These are phyloP conservation scores for Puya raimondii DNA, from an alignment of 176 grass and related monocot species.

Conservation along the genomic window DNA sequence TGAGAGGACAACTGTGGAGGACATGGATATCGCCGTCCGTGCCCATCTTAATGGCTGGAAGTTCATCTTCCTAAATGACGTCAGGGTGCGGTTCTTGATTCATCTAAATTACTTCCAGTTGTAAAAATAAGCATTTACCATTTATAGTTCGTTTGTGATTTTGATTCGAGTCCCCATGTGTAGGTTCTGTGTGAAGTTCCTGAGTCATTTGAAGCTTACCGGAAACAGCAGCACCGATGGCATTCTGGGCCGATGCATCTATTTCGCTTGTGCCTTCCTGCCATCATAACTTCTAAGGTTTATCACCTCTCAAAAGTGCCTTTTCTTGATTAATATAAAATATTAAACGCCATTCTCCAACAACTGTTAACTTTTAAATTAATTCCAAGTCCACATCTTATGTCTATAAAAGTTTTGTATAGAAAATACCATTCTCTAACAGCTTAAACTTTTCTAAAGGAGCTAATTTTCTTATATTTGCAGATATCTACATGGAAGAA, in stretches of 20 bases:
- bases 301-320: background rate
- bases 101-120: background rate
- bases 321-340: background rate
- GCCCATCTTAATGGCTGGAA: conserved; percentile 92
- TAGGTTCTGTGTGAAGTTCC: conserved; percentile 87
- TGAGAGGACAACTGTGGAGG: conserved; percentile 97
- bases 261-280: conserved; percentile 84
- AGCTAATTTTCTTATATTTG: background rate
- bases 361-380: no score
- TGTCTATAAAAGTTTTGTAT: no score
- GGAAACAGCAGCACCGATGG: conserved; percentile 98
- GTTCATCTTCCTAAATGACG: conserved; percentile 95
- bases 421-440: background rate
- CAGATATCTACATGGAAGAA: conserved; percentile 93
- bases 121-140: background rate
- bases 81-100: conserved; percentile 39
- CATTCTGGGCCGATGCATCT: conserved; percentile 99
- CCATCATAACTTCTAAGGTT: conserved; percentile 69
- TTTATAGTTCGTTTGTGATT: background rate
- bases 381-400: no score
- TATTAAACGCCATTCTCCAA: no score
- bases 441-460: background rate
- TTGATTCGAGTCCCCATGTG: background rate
- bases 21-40: conserved; percentile 97
- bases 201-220: conserved; percentile 80